A percentile compares a stretch with the other conserved stretches of the same genome.
phyloP scores from a whole-genome alignment of 108 stramenopile genomes.

The Nitzschia palea region DNA sequence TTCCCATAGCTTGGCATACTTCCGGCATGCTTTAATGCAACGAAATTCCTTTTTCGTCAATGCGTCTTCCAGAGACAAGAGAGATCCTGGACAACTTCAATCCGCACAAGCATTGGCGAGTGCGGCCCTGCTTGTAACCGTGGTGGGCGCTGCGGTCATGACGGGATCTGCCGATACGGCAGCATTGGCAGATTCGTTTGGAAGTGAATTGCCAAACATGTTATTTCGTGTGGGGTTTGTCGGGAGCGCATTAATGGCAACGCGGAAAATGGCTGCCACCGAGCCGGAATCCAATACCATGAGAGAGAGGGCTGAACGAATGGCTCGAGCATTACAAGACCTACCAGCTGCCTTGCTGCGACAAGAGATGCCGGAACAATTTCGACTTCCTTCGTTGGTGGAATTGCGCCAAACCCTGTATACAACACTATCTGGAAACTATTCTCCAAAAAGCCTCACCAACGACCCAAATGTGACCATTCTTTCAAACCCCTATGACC shows the following conservation, averaged over 20 bases:
- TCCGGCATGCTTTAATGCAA: conserved; percentile 49
- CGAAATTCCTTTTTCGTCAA: conserved; percentile 23
- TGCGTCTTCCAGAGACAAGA: conserved; percentile 5
- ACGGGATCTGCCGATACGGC: conserved; percentile 33
- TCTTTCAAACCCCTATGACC: conserved; percentile 54
- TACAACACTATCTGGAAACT: conserved; percentile 4
- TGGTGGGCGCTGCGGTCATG: conserved; percentile 55
- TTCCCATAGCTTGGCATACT: conserved; percentile 55
- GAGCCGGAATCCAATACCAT: conserved; percentile 9
- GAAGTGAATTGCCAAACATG: conserved; percentile 50
- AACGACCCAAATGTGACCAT: background rate
- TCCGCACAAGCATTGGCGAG: conserved; percentile 30
- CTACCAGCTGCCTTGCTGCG: conserved; percentile 14
- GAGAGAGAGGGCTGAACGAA: conserved; percentile 37
- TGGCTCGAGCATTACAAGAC: conserved; percentile 25
- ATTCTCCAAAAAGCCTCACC: background rate
- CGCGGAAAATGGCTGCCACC: conserved; percentile 6
- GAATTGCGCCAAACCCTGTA: conserved; percentile 35
- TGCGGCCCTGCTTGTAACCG: conserved; percentile 56
- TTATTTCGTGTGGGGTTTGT: conserved; percentile 67
- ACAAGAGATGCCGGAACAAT: conserved; percentile 8
- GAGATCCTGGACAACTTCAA: conserved; percentile 1
- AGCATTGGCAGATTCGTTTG: conserved; percentile 32
- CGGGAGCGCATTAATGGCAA: conserved; percentile 51
- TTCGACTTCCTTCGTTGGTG: conserved; percentile 18